phyloP scores from a whole-genome alignment of 768 basidiomycete genomes.

The Rhodotorula sphaerocarpa region DNA sequence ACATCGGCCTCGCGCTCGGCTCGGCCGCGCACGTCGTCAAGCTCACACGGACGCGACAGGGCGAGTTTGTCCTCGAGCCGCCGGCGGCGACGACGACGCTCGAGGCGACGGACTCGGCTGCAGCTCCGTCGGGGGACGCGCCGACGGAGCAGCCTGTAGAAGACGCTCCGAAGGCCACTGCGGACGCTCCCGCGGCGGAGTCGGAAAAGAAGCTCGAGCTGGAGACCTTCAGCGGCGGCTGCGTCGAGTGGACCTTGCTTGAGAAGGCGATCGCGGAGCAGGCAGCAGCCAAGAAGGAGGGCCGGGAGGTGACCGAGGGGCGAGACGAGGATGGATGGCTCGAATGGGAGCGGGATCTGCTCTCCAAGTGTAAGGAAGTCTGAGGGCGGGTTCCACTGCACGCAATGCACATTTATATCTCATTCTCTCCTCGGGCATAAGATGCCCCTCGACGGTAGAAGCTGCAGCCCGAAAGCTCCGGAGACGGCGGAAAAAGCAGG shows the following conservation, averaged over 20 bases:
- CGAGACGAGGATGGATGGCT: conserved; percentile 25
- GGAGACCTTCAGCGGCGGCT: conserved; percentile 46
- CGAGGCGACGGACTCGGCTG: too few relatives aligned
- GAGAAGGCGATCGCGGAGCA: conserved; percentile 52
- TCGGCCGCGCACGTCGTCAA: conserved; percentile 91
- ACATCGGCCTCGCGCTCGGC: conserved; percentile 71
- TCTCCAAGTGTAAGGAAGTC: conserved; percentile 41
- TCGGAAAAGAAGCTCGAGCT: conserved; percentile 36
- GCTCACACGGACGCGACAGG: conserved; percentile 79
- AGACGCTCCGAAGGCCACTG: too few relatives aligned
- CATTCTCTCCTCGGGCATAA: too few relatives aligned
- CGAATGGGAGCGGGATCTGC: conserved; percentile 74
- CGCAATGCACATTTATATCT: too few relatives aligned
- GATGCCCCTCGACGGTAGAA: too few relatives aligned
- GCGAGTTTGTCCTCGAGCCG: conserved; percentile 51
- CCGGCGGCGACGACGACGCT: conserved; percentile 45
- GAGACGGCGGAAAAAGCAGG: too few relatives aligned
- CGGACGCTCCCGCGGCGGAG: too few relatives aligned
- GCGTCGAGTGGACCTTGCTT: conserved; percentile 69
- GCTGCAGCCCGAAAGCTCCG: too few relatives aligned
- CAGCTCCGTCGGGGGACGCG: too few relatives aligned
- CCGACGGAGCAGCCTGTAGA: too few relatives aligned
- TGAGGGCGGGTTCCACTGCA: too few relatives aligned
- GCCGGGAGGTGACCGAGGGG: conserved; percentile 1
- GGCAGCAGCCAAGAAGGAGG: conserved; percentile 46